Evolutionary conservation across 2,329 filamentous ascomycete species (phyloP), one percentile per base, ranked within the genome.

Genomic region (Talaromyces verruculosus): DNA sequence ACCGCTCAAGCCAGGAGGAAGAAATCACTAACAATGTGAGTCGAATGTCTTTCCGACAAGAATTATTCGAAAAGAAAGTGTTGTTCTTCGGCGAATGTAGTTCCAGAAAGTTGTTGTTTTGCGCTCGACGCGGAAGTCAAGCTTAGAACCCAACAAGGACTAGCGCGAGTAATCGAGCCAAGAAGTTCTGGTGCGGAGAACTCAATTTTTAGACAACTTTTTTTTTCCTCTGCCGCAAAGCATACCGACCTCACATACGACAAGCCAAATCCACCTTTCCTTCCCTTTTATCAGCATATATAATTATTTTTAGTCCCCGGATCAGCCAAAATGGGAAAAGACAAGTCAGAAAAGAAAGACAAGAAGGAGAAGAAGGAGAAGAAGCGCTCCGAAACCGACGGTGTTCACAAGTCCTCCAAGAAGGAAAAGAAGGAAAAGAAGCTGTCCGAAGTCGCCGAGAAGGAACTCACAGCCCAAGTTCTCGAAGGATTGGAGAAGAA

Each of bases 381-480:
- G 76, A 82, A 81, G 75, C 79, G 79, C 66, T 74, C 79, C 66
- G 80, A 81, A 70, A 79, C 78, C 70, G 78, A 81, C 70, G 80
- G 80, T 63, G 76, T 82, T 58, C 73, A 76, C 74, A 82, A 80
- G 75, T 70, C 69, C 72, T 70, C 69, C 72, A 72, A 71, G 67
- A 72, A 73, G 58, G 71, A 70, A 33, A 81, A 82, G 73, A 82
- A 82, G 72, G 77, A 81, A 53, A 79, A 80, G 70, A 74, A 73
- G 63, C 74, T 81, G 57, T 72, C 72, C 67, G 77, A 79, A 67
- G 77, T 76, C 41, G 76, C 75, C 65, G 77, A 79, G 71, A 75
- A 79, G 71, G 75, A 80, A 69, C 72, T 80, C 65, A 75, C 71
- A 37, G 70, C 72, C 22, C 74, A 77, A 70, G 73, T 76, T 58